phyloP scores from a whole-genome alignment of 1,284 basidiomycete species.

The Rhizoctonia solani region DNA sequence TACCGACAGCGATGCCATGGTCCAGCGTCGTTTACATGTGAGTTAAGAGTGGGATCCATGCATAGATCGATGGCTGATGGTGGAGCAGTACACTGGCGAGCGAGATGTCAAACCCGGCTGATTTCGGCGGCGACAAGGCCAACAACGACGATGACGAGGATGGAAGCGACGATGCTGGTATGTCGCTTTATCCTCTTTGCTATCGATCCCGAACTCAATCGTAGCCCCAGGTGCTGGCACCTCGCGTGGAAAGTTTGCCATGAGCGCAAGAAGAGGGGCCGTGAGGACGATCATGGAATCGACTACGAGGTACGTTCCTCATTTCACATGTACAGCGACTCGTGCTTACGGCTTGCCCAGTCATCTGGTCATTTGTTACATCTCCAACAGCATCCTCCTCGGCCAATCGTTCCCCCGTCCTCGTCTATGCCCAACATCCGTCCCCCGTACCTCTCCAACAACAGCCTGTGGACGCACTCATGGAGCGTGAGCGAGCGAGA shows the following conservation, averaged over 20 bases:
- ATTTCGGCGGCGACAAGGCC: constrained; percentile 50
- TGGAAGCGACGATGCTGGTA: constrained; percentile 51
- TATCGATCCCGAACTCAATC: too few species aligned
- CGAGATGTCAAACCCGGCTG: constrained; percentile 52
- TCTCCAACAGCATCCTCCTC: background rate
- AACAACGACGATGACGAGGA: constrained; percentile 51
- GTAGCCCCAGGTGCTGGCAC: background rate
- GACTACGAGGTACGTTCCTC: constrained; percentile 12
- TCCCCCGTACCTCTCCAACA: background rate
- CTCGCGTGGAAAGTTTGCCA: constrained; percentile 9
- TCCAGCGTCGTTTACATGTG: constrained; percentile 56
- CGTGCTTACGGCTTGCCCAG: background rate
- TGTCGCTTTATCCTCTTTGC: too few species aligned
- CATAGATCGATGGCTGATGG: constrained; percentile 7
- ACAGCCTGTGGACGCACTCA: constrained; percentile 18
- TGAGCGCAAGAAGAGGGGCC: constrained; percentile 16
- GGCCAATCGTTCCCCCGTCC: constrained; percentile 14
- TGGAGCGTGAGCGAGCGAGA: constrained; percentile 28
- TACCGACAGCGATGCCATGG: constrained; percentile 52
- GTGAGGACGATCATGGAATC: constrained; percentile 25
- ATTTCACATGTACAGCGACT: background rate
- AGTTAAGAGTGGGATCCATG: background rate
- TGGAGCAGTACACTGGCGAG: constrained; percentile 56
- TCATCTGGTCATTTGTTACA: constrained; percentile 15
- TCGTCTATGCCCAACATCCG: constrained; percentile 8